Evolutionary conservation across 2,329 filamentous ascomycete genomes (phyloP).

Genomic region (Ilyonectria robusta): DNA sequence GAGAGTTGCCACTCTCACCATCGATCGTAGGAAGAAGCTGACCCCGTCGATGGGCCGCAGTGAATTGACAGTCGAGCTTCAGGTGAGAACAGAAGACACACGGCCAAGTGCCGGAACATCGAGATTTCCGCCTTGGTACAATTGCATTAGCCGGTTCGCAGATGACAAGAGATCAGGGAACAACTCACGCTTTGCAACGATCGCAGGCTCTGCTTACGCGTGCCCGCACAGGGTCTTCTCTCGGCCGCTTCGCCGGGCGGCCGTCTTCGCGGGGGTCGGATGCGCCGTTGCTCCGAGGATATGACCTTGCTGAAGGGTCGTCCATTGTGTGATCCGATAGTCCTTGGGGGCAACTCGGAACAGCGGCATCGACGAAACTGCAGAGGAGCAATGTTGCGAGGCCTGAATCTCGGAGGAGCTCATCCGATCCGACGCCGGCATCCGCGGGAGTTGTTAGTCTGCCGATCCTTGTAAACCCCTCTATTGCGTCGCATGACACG

Average conservation of each 20-base stretch:
- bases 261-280: neutral
- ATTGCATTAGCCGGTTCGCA: neutral
- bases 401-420: neutral
- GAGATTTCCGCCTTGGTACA: constrained; percentile 41
- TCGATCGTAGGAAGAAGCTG: constrained; percentile 42
- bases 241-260: constrained; percentile 12
- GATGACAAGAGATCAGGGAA: too few relatives aligned
- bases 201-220: constrained; percentile 44
- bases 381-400: neutral
- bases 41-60: constrained; percentile 41
- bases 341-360: neutral
- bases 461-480: neutral
- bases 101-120: constrained; percentile 44
- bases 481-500: neutral
- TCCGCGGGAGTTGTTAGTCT: neutral
- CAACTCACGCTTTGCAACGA: constrained; percentile 43
- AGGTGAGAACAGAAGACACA: constrained; percentile 43
- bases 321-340: constrained; percentile 1
- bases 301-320: neutral
- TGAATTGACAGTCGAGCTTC: constrained; percentile 43
- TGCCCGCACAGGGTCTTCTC: constrained; percentile 7
- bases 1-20: neutral
- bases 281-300: neutral
- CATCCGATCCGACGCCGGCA: neutral
- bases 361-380: too few relatives aligned